Conservation (phyloP, 176 grass and related monocot genomes). For the Dendrocalamus sinicus region DNA sequence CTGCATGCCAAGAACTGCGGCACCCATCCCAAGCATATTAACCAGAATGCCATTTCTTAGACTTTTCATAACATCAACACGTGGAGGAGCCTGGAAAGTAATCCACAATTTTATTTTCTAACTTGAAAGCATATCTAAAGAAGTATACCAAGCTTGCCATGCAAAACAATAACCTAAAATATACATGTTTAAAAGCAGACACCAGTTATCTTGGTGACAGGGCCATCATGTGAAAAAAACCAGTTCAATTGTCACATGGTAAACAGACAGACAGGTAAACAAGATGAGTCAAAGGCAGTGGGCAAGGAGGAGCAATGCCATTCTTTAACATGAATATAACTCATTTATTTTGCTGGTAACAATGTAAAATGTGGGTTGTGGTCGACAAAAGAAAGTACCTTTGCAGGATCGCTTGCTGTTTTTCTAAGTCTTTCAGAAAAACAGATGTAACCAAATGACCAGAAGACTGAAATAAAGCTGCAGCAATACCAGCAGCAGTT, state of each 20-base stretch:
- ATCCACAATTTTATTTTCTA: background rate
- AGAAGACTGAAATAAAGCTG: constrained; percentile 95
- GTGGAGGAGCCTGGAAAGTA: constrained; percentile 88
- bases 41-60: constrained; percentile 87
- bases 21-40: constrained; percentile 83
- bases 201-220: background rate
- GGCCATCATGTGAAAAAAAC: constrained; percentile 7
- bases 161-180: constrained; percentile 1
- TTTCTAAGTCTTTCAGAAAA: constrained; percentile 82
- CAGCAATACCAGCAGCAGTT: constrained; percentile 73
- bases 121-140: constrained; percentile 6
- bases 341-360: background rate
- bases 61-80: constrained; percentile 83
- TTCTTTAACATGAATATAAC: background rate
- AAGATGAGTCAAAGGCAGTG: background rate
- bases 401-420: constrained; percentile 82
- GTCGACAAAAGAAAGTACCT: constrained; percentile 54
- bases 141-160: constrained; percentile 3
- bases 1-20: constrained; percentile 95
- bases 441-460: constrained; percentile 95
- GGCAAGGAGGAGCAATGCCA: background rate
- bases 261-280: background rate
- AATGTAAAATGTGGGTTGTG: background rate
- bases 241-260: constrained; percentile 12
- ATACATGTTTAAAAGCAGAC: background rate